Conservation (phyloP, 108 stramenopile species). For the Nannochloropsis granulata region DNA sequence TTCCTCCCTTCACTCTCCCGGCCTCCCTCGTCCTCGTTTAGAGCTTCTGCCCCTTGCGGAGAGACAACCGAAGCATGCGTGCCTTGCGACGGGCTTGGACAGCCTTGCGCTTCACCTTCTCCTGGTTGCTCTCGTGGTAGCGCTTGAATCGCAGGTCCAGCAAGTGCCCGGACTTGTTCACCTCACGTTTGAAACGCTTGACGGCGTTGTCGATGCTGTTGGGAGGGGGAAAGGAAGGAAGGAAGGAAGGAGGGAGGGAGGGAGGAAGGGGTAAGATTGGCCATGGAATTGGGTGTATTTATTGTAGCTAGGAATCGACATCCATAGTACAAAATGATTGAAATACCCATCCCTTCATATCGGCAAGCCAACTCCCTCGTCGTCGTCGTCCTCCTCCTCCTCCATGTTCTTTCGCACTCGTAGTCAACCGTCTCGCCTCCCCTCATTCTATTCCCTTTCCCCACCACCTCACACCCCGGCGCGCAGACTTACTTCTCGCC, state of each 20-base stretch:
- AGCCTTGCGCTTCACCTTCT: constrained; percentile 70
- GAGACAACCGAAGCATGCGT: not conserved
- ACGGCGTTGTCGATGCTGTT: not conserved
- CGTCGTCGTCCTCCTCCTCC: no score
- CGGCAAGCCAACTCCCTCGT: no score
- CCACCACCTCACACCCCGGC: no score
- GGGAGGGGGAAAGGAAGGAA: not conserved
- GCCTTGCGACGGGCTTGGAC: constrained; percentile 59
- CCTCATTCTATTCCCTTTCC: no score
- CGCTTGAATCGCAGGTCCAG: constrained; percentile 67
- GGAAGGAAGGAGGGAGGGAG: no score
- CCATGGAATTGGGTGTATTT: no score
- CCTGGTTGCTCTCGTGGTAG: constrained; percentile 69
- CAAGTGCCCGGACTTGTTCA: constrained; percentile 69
- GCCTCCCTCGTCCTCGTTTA: not conserved
- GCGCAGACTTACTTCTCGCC: not conserved
- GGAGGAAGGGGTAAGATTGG: no score
- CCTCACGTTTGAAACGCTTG: not conserved
- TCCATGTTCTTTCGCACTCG: no score
- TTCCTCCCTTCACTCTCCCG: no score
- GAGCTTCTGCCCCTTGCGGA: not conserved
- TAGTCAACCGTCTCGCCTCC: no score
- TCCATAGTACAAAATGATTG: not conserved
- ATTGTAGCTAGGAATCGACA: not conserved
- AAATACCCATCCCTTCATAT: no score